phyloP scores from a whole-genome alignment of 495 filamentous ascomycete species.

The Neurospora sp. region DNA sequence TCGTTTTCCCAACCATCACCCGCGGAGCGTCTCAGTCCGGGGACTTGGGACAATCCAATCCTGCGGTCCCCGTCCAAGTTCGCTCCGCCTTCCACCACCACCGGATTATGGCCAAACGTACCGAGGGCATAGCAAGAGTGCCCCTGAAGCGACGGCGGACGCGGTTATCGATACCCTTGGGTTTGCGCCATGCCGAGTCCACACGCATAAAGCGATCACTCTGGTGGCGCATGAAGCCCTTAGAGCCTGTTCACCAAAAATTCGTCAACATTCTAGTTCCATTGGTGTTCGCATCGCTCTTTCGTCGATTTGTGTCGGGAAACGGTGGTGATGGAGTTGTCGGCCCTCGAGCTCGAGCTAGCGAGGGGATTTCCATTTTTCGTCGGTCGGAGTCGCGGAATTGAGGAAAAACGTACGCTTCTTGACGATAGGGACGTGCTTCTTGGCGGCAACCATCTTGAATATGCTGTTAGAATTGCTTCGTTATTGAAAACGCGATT shows the following conservation, averaged over 20 bases:
- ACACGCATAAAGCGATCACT: conserved; percentile 91
- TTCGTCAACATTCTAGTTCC: conserved; percentile 14
- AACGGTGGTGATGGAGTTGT: conserved; percentile 1
- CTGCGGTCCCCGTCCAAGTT: neutral
- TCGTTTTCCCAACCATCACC: conserved; percentile 1
- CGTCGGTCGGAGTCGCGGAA: conserved; percentile 3
- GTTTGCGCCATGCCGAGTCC: conserved; percentile 86
- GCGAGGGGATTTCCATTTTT: conserved; percentile 6
- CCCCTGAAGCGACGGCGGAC: conserved; percentile 91
- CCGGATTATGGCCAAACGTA: conserved; percentile 42
- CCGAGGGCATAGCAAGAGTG: conserved; percentile 92
- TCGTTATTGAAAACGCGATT: neutral
- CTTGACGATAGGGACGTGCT: conserved; percentile 98
- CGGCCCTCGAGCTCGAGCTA: conserved; percentile 1
- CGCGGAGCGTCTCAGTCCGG: neutral
- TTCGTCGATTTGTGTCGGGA: neutral
- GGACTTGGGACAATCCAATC: neutral
- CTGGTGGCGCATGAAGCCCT: conserved; percentile 92
- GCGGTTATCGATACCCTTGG: conserved; percentile 90
- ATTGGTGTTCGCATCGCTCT: conserved; percentile 1
- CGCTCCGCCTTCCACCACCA: neutral
- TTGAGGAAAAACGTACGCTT: conserved; percentile 66
- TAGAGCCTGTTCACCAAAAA: conserved; percentile 53
- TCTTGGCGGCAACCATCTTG: conserved; percentile 97
- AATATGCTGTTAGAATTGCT: conserved; percentile 22